Conservation (phyloP, 441 rosid genomes). For the Lepidium campestre region DNA sequence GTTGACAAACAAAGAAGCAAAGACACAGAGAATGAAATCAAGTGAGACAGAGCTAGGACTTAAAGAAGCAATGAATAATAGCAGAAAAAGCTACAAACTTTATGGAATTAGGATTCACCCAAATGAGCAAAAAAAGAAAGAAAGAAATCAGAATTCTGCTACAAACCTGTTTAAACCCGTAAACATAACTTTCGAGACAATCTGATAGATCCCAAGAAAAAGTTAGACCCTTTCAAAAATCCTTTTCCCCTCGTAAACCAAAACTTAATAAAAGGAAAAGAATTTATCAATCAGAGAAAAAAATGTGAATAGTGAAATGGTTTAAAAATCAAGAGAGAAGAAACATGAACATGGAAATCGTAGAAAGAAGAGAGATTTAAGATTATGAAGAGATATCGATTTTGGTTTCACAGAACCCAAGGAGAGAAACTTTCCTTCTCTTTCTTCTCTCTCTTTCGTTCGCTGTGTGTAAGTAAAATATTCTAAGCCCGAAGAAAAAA, state of each 20-base stretch:
- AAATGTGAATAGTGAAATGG: constrained; percentile 30
- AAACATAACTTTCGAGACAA: constrained; percentile 19
- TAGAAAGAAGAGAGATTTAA: constrained; percentile 1
- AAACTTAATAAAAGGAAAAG: neutral
- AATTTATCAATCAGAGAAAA: neutral
- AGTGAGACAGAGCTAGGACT: constrained; percentile 7
- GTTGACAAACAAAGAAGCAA: neutral
- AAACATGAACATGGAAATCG: neutral
- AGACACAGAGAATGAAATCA: neutral
- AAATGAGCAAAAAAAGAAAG: neutral
- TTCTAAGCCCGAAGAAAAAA: constrained; percentile 15
- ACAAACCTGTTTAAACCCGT: constrained; percentile 25
- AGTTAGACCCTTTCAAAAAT: constrained; percentile 5
- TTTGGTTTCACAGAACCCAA: constrained; percentile 50
- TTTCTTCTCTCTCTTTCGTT: constrained; percentile 13
- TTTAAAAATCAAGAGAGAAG: constrained; percentile 20
- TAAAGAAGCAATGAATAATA: neutral
- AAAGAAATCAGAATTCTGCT: neutral
- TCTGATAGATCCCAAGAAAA: constrained; percentile 28
- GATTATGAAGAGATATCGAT: constrained; percentile 39
- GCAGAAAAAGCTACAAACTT: constrained; percentile 8
- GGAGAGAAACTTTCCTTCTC: constrained; percentile 31
- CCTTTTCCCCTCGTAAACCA: constrained; percentile 3
- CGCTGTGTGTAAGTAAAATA: constrained; percentile 2
- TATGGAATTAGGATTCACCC: constrained; percentile 12